Base-by-base conservation (phyloP, 2,329 filamentous ascomycete genomes). In the Cryphonectria carpinicola region DNA sequence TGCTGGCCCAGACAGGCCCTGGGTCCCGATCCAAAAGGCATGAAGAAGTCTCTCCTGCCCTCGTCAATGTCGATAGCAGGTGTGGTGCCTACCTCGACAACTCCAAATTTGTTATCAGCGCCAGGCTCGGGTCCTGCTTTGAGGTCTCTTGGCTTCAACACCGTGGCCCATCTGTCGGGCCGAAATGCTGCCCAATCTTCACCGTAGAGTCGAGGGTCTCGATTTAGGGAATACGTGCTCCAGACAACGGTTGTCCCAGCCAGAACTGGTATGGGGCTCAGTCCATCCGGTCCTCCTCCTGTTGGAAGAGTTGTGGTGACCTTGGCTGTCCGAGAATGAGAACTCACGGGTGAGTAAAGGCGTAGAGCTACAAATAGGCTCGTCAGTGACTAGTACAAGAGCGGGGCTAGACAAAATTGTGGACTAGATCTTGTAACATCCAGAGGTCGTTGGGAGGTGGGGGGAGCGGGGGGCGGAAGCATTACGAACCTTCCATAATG, bases 151-250 rank as follows among this genome's bases (percentile, higher is more conserved):
- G 41, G 19, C 19, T n/a, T 11, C 60, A 43, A 54, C 17, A 35
- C 32, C 35, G 32, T 56, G 60, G 60, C n/a, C 71, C 71, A 73
- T 62, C 71, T 58, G 4, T 73, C 71, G 39, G 71, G 71, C 46
- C 64, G 52, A 32, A 67, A 73, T 4, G 69, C 64, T 10, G 71
- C 71, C 71, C 71, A 73, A 52, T 73, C 71, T 4, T 56, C 41
- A 46, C 71, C 71, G 35, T 71, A 73, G 28, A 54, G 41, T 37
- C 41, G 49, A 32, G 69, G 69, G 54, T 71, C 67, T n/a, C 71
- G 71, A 22, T 73, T 71, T 17, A 73, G 43, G 3, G 67, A 43
- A 60, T 73, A 73, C 4, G 71, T 73, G 69, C 66, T 71, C 71
- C 71, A 73, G 7, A 70, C 52, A 43, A 73, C 46, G 25, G 71